Base-by-base conservation (phyloP, 164 flowering plant species). In the Protea cynaroides region DNA sequence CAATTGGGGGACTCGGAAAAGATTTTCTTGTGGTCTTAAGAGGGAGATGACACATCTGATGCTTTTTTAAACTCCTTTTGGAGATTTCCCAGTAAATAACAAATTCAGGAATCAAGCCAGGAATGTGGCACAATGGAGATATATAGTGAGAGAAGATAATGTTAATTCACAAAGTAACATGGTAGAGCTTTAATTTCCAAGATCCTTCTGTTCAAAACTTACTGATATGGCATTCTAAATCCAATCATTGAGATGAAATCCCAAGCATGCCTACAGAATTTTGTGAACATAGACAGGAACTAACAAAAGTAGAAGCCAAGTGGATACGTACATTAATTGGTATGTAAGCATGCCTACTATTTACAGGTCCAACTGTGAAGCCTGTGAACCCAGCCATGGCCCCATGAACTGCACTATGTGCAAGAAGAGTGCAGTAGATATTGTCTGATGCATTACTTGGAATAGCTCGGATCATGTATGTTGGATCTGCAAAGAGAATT, bases 381-480 rank as follows among this genome's bases (percentile, higher is more conserved):
- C 90, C 86, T 18, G 86, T 79, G 56, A 80, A 83, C 24, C 86
- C 88, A 10, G 88, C 90, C 88, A 86, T 86, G 15, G 84, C 88
- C 19, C 88, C 90, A 66, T 84, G 90, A 65, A 86, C 79, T 18
- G 83, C 84, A 75, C 89, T 83, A 1, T 87, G 92, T 63, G 89
- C 92, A 63, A 86, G 89, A 21, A 86, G 83, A 0, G 89, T 83
- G 83, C 83, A 83, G 71, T 83, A 85, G 37, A 85, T 80, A 66
- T 85, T 85, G 68, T 85, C 89, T 8, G 92, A 81, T 69, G 92
- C 92, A 73, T 74, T 86, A 74, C 86, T 75, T 38, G 92, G 92
- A 65, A 86, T 64, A 21, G 92, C 92, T 9, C 87, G 85, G 64
- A 84, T 80, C 92, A 86, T 86, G 81, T 86, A 87, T 24, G 90